These are phyloP conservation scores for Trichoderma asperellum DNA, from an alignment of 2,329 filamentous ascomycete species.

Conservation along the genomic window DNA sequence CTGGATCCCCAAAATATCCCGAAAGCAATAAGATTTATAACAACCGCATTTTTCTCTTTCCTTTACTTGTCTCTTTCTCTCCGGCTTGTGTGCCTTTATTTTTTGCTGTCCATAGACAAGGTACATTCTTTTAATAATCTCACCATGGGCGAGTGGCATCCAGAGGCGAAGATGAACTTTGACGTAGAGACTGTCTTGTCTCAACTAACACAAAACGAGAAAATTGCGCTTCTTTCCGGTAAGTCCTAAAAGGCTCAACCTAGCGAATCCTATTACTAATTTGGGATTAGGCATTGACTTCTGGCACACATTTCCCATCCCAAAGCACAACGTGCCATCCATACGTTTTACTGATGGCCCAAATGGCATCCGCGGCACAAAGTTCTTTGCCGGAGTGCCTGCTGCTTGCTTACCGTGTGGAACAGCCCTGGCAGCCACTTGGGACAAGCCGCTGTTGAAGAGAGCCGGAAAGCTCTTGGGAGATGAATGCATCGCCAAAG, in stretches of 20 bases:
- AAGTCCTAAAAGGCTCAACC: background rate
- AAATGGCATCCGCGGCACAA: slow-evolving; percentile 17
- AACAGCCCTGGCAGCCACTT: slow-evolving; percentile 8
- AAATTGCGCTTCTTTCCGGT: slow-evolving; percentile 17
- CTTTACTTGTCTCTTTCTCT: background rate
- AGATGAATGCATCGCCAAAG: slow-evolving; percentile 19
- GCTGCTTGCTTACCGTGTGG: slow-evolving; percentile 7
- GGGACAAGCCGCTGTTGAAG: slow-evolving; percentile 9
- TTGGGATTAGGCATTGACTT: slow-evolving; percentile 2
- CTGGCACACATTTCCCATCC: slow-evolving; percentile 14
- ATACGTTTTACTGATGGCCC: slow-evolving; percentile 3
- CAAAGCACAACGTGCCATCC: slow-evolving; percentile 12
- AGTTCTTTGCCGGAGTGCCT: slow-evolving; percentile 15
- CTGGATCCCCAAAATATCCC: background rate
- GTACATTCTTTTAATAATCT: no score
- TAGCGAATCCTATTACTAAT: background rate
- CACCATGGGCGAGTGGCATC: slow-evolving; percentile 14
- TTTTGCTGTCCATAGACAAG: background rate
- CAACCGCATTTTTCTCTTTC: background rate
- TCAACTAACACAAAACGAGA: slow-evolving; percentile 12
- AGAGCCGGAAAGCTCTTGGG: slow-evolving; percentile 1
- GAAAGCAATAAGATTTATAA: background rate
- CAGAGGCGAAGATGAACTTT: background rate
- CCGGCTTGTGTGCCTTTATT: background rate
- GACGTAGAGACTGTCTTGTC: slow-evolving; percentile 9